phyloP scores from a whole-genome alignment of 768 basidiomycete species.

The Pilatotrama ljubarskyi region DNA sequence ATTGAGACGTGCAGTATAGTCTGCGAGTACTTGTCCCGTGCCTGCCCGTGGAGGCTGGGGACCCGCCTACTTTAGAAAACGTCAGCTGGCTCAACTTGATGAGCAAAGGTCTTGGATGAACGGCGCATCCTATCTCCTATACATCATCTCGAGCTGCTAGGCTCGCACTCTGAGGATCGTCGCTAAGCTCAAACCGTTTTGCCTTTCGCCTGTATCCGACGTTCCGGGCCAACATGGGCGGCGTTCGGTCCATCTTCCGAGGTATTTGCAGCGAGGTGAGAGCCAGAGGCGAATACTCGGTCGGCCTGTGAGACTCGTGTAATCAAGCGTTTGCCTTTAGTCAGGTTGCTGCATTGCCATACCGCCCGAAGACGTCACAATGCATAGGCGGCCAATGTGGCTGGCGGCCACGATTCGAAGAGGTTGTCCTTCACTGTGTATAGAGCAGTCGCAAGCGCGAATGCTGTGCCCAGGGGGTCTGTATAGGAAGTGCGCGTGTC shows the following conservation, averaged over 20 bases:
- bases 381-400: not conserved
- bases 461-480: no score
- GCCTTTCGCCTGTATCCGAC: not conserved
- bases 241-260: slow-evolving; percentile 1
- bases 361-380: slow-evolving; percentile 1
- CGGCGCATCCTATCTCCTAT: not conserved
- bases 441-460: no score
- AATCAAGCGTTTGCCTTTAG: slow-evolving; percentile 15
- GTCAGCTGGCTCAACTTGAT: not conserved
- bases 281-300: slow-evolving; percentile 4
- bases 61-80: not conserved
- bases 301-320: not conserved
- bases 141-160: not conserved
- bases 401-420: not conserved
- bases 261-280: not conserved
- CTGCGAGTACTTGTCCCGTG: not conserved
- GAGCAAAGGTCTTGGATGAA: no score
- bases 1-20: not conserved
- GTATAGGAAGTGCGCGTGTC: no score
- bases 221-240: not conserved
- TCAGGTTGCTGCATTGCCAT: not conserved
- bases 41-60: not conserved
- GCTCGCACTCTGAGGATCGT: not conserved
- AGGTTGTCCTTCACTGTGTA: no score
- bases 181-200: not conserved